A percentile compares a stretch with the other conserved stretches of the same genome.
phyloP scores from a whole-genome alignment of 2,329 filamentous ascomycete species.

The Tolypocladium album region DNA sequence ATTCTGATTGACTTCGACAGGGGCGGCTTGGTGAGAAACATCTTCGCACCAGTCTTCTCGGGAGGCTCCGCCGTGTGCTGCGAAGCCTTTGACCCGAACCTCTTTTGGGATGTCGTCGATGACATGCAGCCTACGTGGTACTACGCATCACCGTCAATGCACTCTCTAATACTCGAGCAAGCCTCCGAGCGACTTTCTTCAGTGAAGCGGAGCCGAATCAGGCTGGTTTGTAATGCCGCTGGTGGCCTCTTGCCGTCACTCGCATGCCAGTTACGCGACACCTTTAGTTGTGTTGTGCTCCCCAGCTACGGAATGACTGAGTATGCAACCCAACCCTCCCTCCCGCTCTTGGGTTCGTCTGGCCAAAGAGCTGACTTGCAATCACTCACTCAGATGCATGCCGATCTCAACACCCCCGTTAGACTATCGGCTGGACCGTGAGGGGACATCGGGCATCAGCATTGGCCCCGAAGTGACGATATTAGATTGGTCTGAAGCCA shows the following conservation, averaged over 20 bases:
- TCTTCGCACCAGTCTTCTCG: constrained; percentile 43
- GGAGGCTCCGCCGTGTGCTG: constrained; percentile 44
- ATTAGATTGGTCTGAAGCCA: constrained; percentile 28
- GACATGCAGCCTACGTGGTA: constrained; percentile 41
- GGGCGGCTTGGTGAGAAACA: constrained; percentile 42
- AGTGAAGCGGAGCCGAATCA: constrained; percentile 30
- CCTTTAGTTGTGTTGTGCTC: constrained; percentile 39
- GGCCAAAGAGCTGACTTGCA: background rate
- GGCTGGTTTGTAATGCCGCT: constrained; percentile 45
- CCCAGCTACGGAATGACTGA: constrained; percentile 51
- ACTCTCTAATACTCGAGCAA: constrained; percentile 40
- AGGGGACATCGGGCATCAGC: constrained; percentile 41
- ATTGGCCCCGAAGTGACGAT: constrained; percentile 41
- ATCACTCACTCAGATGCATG: constrained; percentile 32
- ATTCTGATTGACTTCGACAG: constrained; percentile 13
- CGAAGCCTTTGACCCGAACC: constrained; percentile 38
- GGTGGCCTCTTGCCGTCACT: constrained; percentile 41
- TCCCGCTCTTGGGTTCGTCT: background rate
- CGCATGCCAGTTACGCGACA: constrained; percentile 34
- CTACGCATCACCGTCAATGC: constrained; percentile 47
- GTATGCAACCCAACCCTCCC: constrained; percentile 10
- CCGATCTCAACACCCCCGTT: constrained; percentile 44
- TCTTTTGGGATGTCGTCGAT: constrained; percentile 45
- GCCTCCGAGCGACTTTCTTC: constrained; percentile 26
- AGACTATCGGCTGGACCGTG: constrained; percentile 38